Base-by-base conservation (phyloP, 2,329 filamentous ascomycete species). In the Teratosphaeria viscida region DNA sequence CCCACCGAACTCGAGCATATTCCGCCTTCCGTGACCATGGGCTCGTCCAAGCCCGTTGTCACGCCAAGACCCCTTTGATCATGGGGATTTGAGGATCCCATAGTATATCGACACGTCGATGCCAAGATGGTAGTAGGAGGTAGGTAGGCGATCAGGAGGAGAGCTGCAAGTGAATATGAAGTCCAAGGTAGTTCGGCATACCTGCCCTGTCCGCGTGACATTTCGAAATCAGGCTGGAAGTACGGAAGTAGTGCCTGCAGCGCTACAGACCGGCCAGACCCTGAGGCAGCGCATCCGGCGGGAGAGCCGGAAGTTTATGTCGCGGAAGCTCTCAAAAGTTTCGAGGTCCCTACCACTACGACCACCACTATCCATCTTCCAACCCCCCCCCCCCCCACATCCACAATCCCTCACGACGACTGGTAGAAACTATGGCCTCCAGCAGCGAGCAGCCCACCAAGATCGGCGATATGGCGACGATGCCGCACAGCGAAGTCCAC, bases 401-500 rank as follows among this genome's bases (percentile, higher is more conserved):
- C 2, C 10, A 49, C 5, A 49, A 49, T 49, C 26, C 2, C 26
- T 54, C 32, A 2, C 23, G 1, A 2, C 23, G 1, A 23, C 23
- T 23, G 23, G 23, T 23, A 23, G 23, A 23, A 23, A 60, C 8
- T 19, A 57, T 57, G 58, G 54, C 54, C 4, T 29, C 47, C 49
- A 52, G 55, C 39, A 34, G 29, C 47, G 61, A 59, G 62, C 29
- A 47, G 23, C 63, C 43, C 5, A 49, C 23, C n/a, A 49, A 49
- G 10, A 23, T 49, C 5, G n/a, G 43, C 19, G 43, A 49, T 56
- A 81, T 89, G 76, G 85, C 86, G 37, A 65, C 79, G 68, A 86
- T 96, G 83, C 88, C 89, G 74, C 92, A 96, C 79, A 94, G 92
- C 65, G 94, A 99, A 82, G 91, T 95, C 76, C 94, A 97, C 77